Conservation (phyloP, 352 stramenopile species). For the Saprolegnia parasitica region DNA sequence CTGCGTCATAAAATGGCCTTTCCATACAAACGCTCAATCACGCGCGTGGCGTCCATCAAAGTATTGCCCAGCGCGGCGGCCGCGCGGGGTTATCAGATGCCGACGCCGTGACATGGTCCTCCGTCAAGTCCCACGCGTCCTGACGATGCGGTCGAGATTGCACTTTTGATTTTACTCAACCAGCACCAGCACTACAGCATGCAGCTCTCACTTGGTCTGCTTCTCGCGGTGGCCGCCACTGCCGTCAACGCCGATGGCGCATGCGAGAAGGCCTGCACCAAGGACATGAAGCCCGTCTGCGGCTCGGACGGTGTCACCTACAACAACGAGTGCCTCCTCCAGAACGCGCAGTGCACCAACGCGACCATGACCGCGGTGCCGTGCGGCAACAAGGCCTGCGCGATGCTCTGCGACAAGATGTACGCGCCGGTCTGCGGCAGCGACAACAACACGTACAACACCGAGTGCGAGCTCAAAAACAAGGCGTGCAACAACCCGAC, state of each 20-base stretch:
- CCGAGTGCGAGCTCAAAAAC: conserved; percentile 24
- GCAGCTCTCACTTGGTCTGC: no score
- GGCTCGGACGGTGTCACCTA: conserved; percentile 9
- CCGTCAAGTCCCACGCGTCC: no score
- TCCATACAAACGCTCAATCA: no score
- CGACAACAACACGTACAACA: conserved; percentile 42
- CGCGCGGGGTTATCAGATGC: no score
- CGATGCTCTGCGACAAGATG: conserved; percentile 29
- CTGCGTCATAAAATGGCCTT: no score
- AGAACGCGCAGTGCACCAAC: conserved; percentile 2
- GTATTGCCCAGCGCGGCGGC: no score
- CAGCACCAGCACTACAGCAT: no score
- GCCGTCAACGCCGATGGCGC: background rate
- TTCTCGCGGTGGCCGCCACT: background rate
- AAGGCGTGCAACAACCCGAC: conserved; percentile 10
- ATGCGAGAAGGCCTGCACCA: background rate
- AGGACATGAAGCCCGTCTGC: background rate
- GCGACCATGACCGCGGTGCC: background rate
- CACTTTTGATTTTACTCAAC: no score
- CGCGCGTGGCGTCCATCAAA: no score
- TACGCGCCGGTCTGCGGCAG: conserved; percentile 50
- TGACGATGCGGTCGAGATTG: no score
- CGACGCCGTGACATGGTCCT: no score
- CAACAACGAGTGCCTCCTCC: conserved; percentile 7
- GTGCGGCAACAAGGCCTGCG: background rate